Evolutionary conservation across 345 rosid species (phyloP).

Genomic region (Firmiana major): DNA sequence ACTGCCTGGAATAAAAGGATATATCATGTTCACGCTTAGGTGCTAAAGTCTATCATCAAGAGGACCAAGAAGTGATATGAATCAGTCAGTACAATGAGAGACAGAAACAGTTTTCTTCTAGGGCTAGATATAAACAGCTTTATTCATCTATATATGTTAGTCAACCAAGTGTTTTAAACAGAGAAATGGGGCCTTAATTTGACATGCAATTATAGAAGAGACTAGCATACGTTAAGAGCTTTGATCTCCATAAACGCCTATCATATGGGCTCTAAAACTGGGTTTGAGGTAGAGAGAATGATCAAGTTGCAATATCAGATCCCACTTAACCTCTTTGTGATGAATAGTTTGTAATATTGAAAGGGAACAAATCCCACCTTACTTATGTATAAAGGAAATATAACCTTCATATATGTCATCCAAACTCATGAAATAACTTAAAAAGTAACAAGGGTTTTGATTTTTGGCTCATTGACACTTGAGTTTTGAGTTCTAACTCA

Average conservation of each 20-base stretch:
- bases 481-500: too few species aligned
- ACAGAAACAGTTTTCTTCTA: background rate
- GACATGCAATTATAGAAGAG: background rate
- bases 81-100: background rate
- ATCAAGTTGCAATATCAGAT: background rate
- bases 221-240: background rate
- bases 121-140: background rate
- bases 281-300: background rate
- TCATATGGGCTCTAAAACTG: too few species aligned
- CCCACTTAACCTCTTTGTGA: background rate
- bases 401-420: too few species aligned
- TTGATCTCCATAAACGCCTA: background rate
- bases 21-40: background rate
- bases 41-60: background rate
- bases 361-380: too few species aligned
- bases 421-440: too few species aligned
- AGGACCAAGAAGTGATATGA: background rate
- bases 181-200: background rate
- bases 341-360: too few species aligned
- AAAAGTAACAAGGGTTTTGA: too few species aligned
- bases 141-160: background rate
- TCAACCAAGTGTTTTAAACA: background rate
- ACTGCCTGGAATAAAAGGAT: conserved; percentile 39
- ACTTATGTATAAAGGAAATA: too few species aligned
- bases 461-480: too few species aligned